A percentile compares a stretch with the other conserved stretches of the same genome.
These are phyloP conservation scores for Zarea fungicola DNA, from an alignment of 2,329 filamentous ascomycete species.

Conservation along the genomic window DNA sequence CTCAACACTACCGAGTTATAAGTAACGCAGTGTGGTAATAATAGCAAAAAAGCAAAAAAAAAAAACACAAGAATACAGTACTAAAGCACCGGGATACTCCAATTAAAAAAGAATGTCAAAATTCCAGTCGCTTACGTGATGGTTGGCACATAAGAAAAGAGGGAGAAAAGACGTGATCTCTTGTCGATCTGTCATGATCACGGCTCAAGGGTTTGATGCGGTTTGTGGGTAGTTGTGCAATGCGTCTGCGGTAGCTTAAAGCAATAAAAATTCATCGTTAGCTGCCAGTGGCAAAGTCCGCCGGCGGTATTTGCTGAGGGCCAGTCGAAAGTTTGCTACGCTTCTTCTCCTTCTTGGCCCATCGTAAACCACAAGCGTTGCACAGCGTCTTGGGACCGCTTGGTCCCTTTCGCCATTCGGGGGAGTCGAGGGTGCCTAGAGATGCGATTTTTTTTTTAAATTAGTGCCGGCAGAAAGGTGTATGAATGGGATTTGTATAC, in stretches of 20 bases:
- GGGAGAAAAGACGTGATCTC: not conserved
- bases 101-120: slow-evolving; percentile 1
- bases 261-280: slow-evolving; percentile 2
- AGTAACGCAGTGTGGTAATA: slow-evolving; percentile 19
- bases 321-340: slow-evolving; percentile 22
- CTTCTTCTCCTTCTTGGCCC: slow-evolving; percentile 82
- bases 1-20: slow-evolving; percentile 15
- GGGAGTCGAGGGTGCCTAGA: slow-evolving; percentile 75
- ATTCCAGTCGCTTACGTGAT: slow-evolving; percentile 4
- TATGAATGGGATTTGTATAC: not conserved
- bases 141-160: not conserved
- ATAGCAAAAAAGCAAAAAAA: slow-evolving; percentile 4
- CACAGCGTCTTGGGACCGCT: slow-evolving; percentile 91
- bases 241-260: no score
- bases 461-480: no score
- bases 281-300: slow-evolving; percentile 21
- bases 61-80: no score
- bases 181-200: no score
- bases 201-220: no score
- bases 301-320: slow-evolving; percentile 16
- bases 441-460: not conserved
- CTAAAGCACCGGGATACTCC: no score
- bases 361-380: slow-evolving; percentile 81
- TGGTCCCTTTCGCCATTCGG: slow-evolving; percentile 93
- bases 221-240: no score